phyloP scores from a whole-genome alignment of 2,329 filamentous ascomycete genomes.

The Aspergillus awamori region DNA sequence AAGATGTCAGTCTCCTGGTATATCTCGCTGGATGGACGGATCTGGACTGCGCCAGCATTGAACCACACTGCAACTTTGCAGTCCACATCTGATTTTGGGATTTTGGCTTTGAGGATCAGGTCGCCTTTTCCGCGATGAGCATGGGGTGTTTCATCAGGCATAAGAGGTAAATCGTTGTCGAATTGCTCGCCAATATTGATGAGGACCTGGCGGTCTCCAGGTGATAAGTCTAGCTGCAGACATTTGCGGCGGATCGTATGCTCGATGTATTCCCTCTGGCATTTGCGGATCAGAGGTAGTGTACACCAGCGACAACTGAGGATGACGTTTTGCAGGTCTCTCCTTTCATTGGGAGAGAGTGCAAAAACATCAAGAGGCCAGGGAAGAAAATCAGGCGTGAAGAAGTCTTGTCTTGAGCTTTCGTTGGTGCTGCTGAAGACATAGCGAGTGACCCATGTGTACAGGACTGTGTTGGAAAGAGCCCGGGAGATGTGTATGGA shows the following conservation, averaged over 20 bases:
- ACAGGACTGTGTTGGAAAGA: conserved; percentile 46
- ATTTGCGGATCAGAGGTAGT: conserved; percentile 40
- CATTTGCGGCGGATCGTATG: conserved; percentile 38
- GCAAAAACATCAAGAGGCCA: conserved; percentile 38
- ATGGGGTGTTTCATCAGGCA: conserved; percentile 23
- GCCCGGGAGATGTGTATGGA: conserved; percentile 46
- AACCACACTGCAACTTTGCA: conserved; percentile 43
- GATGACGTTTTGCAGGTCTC: conserved; percentile 40
- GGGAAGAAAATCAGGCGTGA: conserved; percentile 44
- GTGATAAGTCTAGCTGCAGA: conserved; percentile 29
- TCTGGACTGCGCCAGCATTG: conserved; percentile 40
- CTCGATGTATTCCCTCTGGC: conserved; percentile 42
- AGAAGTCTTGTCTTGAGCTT: conserved; percentile 35
- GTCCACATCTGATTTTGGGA: conserved; percentile 17
- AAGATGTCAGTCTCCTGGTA: conserved; percentile 39
- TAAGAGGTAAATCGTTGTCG: conserved; percentile 21
- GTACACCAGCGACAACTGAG: conserved; percentile 48
- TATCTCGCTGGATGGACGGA: conserved; percentile 31
- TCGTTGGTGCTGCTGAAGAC: conserved; percentile 46
- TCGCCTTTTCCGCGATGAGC: conserved; percentile 37
- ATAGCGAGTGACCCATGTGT: conserved; percentile 47
- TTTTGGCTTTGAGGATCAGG: conserved; percentile 28
- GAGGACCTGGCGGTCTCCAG: conserved; percentile 28
- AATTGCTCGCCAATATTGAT: conserved; percentile 30
- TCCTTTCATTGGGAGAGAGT: conserved; percentile 31